Evolutionary conservation across 164 flowering plant genomes (phyloP), one percentile per base, ranked within the genome.

Genomic region (Vitis riparia): DNA sequence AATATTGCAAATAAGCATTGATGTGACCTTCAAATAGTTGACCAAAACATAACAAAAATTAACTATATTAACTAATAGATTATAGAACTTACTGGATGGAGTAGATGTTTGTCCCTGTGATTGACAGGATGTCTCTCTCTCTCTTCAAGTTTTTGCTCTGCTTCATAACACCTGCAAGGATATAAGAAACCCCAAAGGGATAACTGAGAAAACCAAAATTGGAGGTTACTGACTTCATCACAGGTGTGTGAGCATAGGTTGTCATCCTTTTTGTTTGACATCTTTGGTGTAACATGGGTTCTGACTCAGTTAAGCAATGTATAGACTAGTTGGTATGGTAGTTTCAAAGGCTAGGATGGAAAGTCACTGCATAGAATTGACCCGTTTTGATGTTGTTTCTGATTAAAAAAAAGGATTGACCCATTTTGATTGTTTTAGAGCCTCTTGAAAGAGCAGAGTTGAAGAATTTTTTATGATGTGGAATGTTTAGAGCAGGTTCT

Each of bases 91-190:
- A 96, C 99, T 11, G 80, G 86, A 80, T 72, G 56, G 30, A 96
- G 81, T 9, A 58, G 49, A 71, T 96, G 99, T 65, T 82, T 86
- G 12, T 96, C 99, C 81, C 88, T 90, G 17, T 84, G 84, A 76
- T 87, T 79, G 37, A 82, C 67, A n/a, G 99, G 98, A 78, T 96
- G 99, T 69, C 89, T 82, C 13, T 93, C 95, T 76, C 94, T 87
- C 52, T 93, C 98, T 12, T 91, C 97, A 67, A 83, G 85, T 67
- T 83, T 92, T 71, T 85, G 90, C 71, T 96, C 99, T 2, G 73
- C 77, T 71, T 89, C 95, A 84, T 90, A 77, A 71, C 99, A 96
- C 83, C 99, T 96, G 79, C 12, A 67, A 67, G 29, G 19, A 16
- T 7, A 65, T 5, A 56, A 68, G 44, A 81, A 58, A 70, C 52